phyloP scores from a whole-genome alignment of 1,284 basidiomycete genomes.

The Cronartium ribicola region DNA sequence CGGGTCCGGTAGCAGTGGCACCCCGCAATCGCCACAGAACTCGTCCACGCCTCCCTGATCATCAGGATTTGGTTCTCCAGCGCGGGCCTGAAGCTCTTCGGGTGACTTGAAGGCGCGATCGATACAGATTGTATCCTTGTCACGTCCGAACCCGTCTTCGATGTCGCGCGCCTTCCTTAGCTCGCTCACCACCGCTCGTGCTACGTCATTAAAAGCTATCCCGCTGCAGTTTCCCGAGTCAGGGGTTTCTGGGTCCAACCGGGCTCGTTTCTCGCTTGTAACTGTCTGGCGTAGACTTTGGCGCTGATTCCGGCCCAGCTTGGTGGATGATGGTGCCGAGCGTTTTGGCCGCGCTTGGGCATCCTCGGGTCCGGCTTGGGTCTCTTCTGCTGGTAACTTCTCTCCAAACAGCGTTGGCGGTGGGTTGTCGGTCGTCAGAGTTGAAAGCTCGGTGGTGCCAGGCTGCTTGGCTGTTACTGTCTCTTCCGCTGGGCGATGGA shows the following conservation, averaged over 20 bases:
- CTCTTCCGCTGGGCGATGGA: slow-evolving; percentile 11
- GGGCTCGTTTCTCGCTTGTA: slow-evolving; percentile 12
- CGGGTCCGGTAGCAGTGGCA: slow-evolving; percentile 84
- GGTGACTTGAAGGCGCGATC: slow-evolving; percentile 36
- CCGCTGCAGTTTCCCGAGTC: slow-evolving; percentile 40
- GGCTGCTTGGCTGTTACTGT: not conserved
- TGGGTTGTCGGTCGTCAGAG: not conserved
- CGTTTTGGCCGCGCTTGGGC: slow-evolving; percentile 4
- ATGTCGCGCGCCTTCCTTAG: slow-evolving; percentile 39
- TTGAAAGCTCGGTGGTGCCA: not conserved
- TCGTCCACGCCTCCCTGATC: slow-evolving; percentile 4
- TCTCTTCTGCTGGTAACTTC: not conserved
- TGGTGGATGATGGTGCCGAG: not conserved
- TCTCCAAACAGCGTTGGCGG: not conserved
- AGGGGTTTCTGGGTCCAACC: slow-evolving; percentile 32
- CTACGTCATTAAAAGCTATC: slow-evolving; percentile 28
- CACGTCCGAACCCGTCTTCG: slow-evolving; percentile 36
- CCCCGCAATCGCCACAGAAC: slow-evolving; percentile 80
- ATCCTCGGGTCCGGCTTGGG: not conserved
- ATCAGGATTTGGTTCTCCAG: not conserved
- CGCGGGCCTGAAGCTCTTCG: slow-evolving; percentile 2
- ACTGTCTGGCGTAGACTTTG: slow-evolving; percentile 26
- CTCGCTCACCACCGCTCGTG: slow-evolving; percentile 26
- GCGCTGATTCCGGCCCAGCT: slow-evolving; percentile 25
- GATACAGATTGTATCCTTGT: slow-evolving; percentile 32